Conservation (phyloP, 257 asterid species). For the Catharanthus roseus region DNA sequence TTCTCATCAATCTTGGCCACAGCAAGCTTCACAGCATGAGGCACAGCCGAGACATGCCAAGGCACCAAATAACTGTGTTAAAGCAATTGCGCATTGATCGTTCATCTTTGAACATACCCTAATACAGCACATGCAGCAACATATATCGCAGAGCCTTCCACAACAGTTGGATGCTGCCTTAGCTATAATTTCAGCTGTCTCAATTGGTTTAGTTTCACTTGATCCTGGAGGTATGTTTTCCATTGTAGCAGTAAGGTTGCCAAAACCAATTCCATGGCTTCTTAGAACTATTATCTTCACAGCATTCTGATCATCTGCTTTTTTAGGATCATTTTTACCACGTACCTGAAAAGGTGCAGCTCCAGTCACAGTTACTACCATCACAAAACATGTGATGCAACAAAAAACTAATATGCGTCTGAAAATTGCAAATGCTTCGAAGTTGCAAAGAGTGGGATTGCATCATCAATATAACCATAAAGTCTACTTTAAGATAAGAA, state of each 20-base stretch:
- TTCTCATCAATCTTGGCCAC: conserved; percentile 39
- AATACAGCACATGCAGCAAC: conserved; percentile 88
- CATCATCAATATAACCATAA: neutral
- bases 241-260: conserved; percentile 56
- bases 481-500: neutral
- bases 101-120: conserved; percentile 52
- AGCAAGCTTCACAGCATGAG: conserved; percentile 52
- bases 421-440: neutral
- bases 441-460: neutral
- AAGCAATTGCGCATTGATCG: conserved; percentile 59
- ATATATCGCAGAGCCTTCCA: conserved; percentile 46
- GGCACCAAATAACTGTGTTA: conserved; percentile 62
- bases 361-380: neutral
- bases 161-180: conserved; percentile 67
- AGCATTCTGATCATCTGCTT: conserved; percentile 40
- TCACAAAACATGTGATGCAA: neutral
- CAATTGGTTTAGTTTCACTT: conserved; percentile 28
- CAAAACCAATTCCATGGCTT: conserved; percentile 58
- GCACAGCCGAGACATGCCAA: conserved; percentile 76
- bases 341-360: conserved; percentile 20
- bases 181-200: conserved; percentile 52
- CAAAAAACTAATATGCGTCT: neutral
- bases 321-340: conserved; percentile 29
- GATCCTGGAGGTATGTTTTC: conserved; percentile 65
- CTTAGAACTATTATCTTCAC: conserved; percentile 24